Base-by-base conservation (phyloP, 169 alveolate genomes). In the Plasmodium knowlesi region DNA sequence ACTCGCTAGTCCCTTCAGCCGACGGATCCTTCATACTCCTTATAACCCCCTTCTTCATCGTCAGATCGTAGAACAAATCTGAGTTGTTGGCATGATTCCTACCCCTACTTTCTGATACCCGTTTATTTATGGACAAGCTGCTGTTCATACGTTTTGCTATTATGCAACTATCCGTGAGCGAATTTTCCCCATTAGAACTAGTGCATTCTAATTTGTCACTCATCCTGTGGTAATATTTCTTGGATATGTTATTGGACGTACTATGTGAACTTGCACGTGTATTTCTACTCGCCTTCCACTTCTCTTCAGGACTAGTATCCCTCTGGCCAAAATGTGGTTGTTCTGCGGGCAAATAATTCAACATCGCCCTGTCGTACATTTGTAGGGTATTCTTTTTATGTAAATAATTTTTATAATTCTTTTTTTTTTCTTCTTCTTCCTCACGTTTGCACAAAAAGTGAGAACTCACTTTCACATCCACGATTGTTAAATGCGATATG, bases 401-500 rank as follows among this genome's bases (percentile, higher is more conserved):
- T 25, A 76, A 43, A 76, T 37, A 2, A 37, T 37, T 76, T 12
- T 72, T 84, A 6, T 76, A 16, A 25, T 76, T 54, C 0, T 6
- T 54, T 3, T 85, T 85, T 54, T 76, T 34, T 86, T 76, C 16
- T 34, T 22, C 41, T 34, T 70, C 61, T 16, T 34, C 25, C 43
- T 54, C 61, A 22, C 46, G n/a, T 86, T 57, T 39, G n/a, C 43
- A 53, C 25, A 39, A 54, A 74, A 74, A 41, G 4, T 72, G 46
- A 8, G 83, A 16, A 43, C 19, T 61, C 43, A 57, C 41, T 89
- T 89, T 89, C 5, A 89, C 83, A 61, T 89, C 89, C 54, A 79
- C 90, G 71, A 89, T 32, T n/a, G 94, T 89, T 28, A 89, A 54
- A 70, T 89, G 94, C 6, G 94, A 89, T 70, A 89, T 78, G 34